Evolutionary conservation across 495 filamentous ascomycete genomes (phyloP).

Genomic region (Neurospora sp.): DNA sequence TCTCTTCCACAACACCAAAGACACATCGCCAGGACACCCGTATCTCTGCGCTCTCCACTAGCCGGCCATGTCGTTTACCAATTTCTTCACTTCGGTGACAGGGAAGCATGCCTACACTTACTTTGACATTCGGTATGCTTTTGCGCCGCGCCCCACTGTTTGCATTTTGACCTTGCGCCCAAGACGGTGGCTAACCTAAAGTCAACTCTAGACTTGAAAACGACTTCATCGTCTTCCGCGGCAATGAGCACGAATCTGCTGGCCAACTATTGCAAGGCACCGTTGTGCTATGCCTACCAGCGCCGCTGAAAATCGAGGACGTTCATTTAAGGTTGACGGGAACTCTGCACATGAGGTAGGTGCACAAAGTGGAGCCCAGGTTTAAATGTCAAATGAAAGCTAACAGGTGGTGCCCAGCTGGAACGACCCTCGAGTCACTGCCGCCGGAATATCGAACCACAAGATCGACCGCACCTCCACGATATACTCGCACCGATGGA

Average conservation of each 20-base stretch:
- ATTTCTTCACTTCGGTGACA: conserved; percentile 36
- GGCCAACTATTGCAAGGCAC: conserved; percentile 66
- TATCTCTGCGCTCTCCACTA: neutral
- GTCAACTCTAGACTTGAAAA: conserved; percentile 53
- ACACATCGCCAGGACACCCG: neutral
- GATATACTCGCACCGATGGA: conserved; percentile 38
- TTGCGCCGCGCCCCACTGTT: neutral
- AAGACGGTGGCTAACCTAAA: neutral
- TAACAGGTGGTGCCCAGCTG: conserved; percentile 24
- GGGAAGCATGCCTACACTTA: conserved; percentile 33
- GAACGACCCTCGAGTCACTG: conserved; percentile 38
- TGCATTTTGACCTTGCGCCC: neutral
- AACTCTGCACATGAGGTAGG: conserved; percentile 59
- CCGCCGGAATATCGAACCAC: conserved; percentile 39
- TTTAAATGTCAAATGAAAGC: neutral
- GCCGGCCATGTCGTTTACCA: conserved; percentile 39
- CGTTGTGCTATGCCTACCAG: conserved; percentile 63
- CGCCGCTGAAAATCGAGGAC: conserved; percentile 59
- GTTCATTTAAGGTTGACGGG: conserved; percentile 64
- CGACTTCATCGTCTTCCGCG: conserved; percentile 70
- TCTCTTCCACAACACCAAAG: neutral
- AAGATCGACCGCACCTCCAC: conserved; percentile 34
- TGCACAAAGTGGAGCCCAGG: neutral
- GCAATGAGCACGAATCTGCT: conserved; percentile 62
- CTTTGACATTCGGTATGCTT: conserved; percentile 45